Percentiles rank a stretch among this genome's conserved stretches.
Conservation (phyloP, 179 eudicot species). For the Beta lomatogona region DNA sequence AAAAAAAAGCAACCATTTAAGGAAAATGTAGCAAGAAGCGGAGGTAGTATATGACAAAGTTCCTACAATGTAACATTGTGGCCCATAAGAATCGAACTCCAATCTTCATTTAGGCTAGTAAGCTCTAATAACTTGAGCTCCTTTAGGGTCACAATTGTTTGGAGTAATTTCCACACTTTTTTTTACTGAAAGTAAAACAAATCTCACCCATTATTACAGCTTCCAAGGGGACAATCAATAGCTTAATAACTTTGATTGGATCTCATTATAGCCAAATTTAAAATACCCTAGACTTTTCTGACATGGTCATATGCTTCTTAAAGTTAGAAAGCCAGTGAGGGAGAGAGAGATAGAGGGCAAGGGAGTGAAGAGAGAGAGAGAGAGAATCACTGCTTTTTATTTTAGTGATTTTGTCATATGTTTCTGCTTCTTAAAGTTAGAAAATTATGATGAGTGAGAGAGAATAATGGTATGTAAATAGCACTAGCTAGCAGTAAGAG, state of each 20-base stretch:
- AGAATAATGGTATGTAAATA: conserved; percentile 21
- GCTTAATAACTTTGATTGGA: conserved; percentile 43
- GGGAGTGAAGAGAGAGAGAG: conserved; percentile 17
- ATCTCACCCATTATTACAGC: conserved; percentile 23
- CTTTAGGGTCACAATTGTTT: not conserved
- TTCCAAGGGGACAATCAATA: conserved; percentile 35
- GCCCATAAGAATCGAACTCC: not conserved
- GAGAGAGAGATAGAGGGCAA: conserved; percentile 1
- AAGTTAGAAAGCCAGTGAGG: conserved; percentile 33
- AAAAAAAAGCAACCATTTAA: too few species aligned
- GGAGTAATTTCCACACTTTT: conserved; percentile 18
- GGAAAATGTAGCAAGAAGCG: too few species aligned
- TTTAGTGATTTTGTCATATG: conserved; percentile 45
- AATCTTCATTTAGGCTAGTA: not conserved
- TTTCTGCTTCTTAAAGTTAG: conserved; percentile 50
- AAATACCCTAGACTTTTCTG: conserved; percentile 44
- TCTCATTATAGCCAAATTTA: conserved; percentile 38
- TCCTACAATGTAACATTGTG: not conserved
- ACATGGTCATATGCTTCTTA: conserved; percentile 53
- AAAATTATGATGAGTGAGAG: conserved; percentile 31
- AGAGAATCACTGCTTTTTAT: conserved; percentile 44
- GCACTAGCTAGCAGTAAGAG: conserved; percentile 26
- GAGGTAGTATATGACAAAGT: not conserved
- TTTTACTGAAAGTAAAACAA: conserved; percentile 6
- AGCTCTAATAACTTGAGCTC: not conserved